Percentiles rank a stretch among this genome's conserved stretches.
Conservation (phyloP, 2,329 filamentous ascomycete species). For the Aureobasidium sp. region DNA sequence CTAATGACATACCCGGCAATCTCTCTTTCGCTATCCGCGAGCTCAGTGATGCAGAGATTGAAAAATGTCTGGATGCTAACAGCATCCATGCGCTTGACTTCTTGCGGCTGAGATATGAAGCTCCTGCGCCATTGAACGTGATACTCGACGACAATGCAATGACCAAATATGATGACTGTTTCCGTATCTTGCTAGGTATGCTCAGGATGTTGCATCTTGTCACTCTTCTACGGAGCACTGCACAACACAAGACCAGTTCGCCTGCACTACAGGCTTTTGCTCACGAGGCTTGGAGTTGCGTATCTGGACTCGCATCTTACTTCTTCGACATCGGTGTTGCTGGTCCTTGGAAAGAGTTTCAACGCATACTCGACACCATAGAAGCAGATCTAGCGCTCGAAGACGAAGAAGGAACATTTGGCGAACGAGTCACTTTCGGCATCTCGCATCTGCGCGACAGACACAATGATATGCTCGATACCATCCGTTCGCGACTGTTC, state of each 20-base stretch:
- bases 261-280: constrained; percentile 42
- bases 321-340: constrained; percentile 72
- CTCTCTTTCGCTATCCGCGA: constrained; percentile 72
- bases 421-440: constrained; percentile 15
- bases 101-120: constrained; percentile 73
- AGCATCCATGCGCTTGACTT: constrained; percentile 90
- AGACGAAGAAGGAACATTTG: constrained; percentile 34
- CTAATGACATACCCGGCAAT: constrained; percentile 33
- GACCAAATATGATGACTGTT: constrained; percentile 76
- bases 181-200: constrained; percentile 68
- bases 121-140: constrained; percentile 59
- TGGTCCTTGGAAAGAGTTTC: constrained; percentile 63
- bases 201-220: constrained; percentile 59
- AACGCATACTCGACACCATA: constrained; percentile 54
- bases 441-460: constrained; percentile 19
- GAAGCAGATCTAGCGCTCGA: constrained; percentile 46
- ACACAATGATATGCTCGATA: constrained; percentile 22
- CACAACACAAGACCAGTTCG: constrained; percentile 18
- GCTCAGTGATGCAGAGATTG: constrained; percentile 67
- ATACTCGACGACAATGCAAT: constrained; percentile 65
- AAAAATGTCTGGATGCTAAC: constrained; percentile 72
- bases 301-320: constrained; percentile 63
- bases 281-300: constrained; percentile 71
- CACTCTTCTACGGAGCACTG: constrained; percentile 24
- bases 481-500: constrained; percentile 24